A percentile compares a stretch with the other conserved stretches of the same genome.
Conservation (phyloP, 2,329 filamentous ascomycete species). For the Cytospora piceicola region DNA sequence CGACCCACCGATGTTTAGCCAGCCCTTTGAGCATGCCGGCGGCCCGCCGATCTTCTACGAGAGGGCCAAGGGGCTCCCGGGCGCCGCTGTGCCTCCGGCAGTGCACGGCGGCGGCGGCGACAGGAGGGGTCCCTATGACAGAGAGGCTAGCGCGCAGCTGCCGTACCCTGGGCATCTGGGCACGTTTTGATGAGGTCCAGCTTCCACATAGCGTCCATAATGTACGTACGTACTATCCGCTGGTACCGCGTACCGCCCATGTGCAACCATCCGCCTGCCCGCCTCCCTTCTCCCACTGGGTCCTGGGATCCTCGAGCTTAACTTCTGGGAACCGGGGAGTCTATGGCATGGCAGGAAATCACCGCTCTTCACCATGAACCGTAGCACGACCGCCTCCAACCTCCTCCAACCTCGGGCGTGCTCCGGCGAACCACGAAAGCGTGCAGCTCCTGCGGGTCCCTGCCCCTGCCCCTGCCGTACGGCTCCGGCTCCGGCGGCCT, state of each 20-base stretch:
- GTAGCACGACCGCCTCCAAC: conserved; percentile 12
- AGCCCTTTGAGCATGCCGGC: neutral
- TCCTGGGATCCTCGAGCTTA: conserved; percentile 7
- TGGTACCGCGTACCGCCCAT: neutral
- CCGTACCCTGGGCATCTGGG: neutral
- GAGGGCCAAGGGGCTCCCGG: conserved; percentile 10
- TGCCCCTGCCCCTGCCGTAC: conserved; percentile 41
- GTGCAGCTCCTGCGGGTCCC: conserved; percentile 43
- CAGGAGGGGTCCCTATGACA: neutral
- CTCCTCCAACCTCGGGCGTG: conserved; percentile 22
- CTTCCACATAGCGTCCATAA: neutral
- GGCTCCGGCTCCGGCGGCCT: conserved; percentile 50
- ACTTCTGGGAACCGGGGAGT: conserved; percentile 8
- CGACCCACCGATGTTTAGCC: neutral
- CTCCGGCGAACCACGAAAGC: conserved; percentile 40
- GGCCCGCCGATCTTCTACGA: conserved; percentile 3
- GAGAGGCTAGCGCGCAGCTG: neutral
- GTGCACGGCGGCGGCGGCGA: neutral
- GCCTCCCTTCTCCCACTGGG: conserved; percentile 21
- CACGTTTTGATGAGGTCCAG: neutral
- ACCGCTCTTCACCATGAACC: conserved; percentile 10
- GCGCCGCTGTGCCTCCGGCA: neutral
- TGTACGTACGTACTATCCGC: neutral
- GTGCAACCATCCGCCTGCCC: neutral
- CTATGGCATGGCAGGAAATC: neutral